Base-by-base conservation (phyloP, 2,329 filamentous ascomycete genomes). In the Neophaeococcomyces aloes region DNA sequence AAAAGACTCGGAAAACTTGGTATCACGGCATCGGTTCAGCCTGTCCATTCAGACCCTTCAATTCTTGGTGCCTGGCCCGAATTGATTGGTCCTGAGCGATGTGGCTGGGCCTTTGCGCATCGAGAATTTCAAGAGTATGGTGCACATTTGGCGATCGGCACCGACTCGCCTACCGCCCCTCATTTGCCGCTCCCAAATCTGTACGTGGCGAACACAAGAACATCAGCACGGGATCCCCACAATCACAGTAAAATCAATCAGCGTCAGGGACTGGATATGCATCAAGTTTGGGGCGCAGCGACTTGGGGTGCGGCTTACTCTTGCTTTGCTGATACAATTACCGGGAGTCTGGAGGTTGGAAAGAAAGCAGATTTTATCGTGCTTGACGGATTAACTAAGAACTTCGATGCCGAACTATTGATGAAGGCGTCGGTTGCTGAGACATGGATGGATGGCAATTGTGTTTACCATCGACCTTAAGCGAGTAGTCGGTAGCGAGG, bases 61-160 rank as follows among this genome's bases (percentile, higher is more conserved):
- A 64, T 71, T 10, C 61, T 71, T 30, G 61, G 63, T 29, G 69
- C 67, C 4, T 72, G 69, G 69, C 67, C 67, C 0, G 54, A 55
- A 18, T 58, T 72, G 0, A 56, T 72, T 3, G 69, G 68, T 1
- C 52, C 58, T 1, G 59, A 69, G 23, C 62, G 68, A 4, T 62
- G 69, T 44, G 61, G 63, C 48, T 61, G 69, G 3, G 68, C 68
- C 2, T 72, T 72, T 52, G 68, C 69, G 10, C 71, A 72, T 50
- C 61, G 61, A 10, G 69, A 71, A 2, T 71, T 72, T 48, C 38
- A 58, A 8, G 63, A 66, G 8, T 60, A 63, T 6, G 69, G 67
- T 3, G 67, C 68, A 0, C 53, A 55, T 3, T 48, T 72, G 6
- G 66, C 69, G 0, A 60, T 72, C 33, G 69, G 69, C 0, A 66